Percentiles rank a stretch among this genome's conserved stretches.
Evolutionary conservation across 257 asterid species (phyloP).

Genomic region (Solanum stenotomum): DNA sequence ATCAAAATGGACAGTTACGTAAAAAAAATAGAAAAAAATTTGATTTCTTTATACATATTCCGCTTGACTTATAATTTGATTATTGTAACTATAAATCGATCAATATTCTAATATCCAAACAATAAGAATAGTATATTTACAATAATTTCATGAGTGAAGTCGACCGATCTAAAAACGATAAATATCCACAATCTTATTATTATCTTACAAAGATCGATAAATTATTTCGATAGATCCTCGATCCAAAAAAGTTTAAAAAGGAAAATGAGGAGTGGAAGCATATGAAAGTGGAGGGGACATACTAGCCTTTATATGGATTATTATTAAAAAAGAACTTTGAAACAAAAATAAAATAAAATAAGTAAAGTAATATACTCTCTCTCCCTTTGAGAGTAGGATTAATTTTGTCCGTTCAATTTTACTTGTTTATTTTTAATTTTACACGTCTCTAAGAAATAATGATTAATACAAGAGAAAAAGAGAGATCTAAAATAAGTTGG

Average conservation of each 20-base stretch:
- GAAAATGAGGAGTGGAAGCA: background rate
- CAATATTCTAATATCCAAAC: background rate
- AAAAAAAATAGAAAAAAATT: background rate
- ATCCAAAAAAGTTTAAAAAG: background rate
- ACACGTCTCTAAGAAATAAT: background rate
- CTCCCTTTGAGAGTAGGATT: background rate
- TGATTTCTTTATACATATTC: background rate
- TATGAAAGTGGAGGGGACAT: background rate
- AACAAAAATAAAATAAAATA: background rate
- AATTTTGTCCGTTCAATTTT: background rate
- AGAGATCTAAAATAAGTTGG: background rate
- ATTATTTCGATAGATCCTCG: background rate
- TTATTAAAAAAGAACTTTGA: background rate
- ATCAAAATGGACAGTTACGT: background rate
- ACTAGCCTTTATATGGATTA: background rate
- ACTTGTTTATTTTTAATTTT: no score
- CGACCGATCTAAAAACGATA: no score
- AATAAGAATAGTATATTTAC: no score
- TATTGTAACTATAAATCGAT: no score
- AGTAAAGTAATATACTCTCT: background rate
- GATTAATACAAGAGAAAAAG: no score
- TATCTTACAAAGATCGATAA: fast-evolving
- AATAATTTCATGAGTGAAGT: no score
- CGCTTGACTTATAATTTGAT: background rate
- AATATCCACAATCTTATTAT: no score